phyloP scores from a whole-genome alignment of 1,284 basidiomycete species.

The Ceratobasidium sp. region DNA sequence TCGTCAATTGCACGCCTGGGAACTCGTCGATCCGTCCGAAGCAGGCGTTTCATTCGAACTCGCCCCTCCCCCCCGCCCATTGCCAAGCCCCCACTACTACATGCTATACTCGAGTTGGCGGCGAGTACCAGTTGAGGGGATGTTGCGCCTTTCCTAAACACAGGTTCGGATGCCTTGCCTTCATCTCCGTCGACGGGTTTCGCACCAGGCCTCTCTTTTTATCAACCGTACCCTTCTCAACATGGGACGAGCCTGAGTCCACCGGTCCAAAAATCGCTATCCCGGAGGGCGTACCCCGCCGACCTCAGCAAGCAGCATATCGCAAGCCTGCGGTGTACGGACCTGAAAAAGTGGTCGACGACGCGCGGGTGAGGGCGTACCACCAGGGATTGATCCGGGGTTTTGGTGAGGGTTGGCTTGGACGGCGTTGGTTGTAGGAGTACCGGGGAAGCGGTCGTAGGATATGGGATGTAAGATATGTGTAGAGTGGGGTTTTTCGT shows the following conservation, averaged over 20 bases:
- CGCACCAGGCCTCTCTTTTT: neutral
- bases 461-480: conserved; percentile 1
- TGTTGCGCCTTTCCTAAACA: conserved; percentile 19
- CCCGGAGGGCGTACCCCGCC: neutral
- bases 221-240: conserved; percentile 6
- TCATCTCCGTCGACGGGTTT: neutral
- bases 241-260: neutral
- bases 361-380: conserved; percentile 59
- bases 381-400: conserved; percentile 57
- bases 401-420: conserved; percentile 50
- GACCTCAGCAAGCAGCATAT: conserved; percentile 46
- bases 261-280: conserved; percentile 23
- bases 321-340: conserved; percentile 59
- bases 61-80: neutral
- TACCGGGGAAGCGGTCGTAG: conserved; percentile 31
- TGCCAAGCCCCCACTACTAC: conserved; percentile 1
- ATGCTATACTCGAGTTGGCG: conserved; percentile 20
- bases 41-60: conserved; percentile 44
- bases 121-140: conserved; percentile 22
- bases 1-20: conserved; percentile 58
- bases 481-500: too few species aligned
- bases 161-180: neutral
- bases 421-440: conserved; percentile 51
- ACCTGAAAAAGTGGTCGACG: conserved; percentile 59
- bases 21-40: conserved; percentile 52